Conservation (phyloP, 2,329 filamentous ascomycete genomes). For the Coniochaeta hoffmannii region DNA sequence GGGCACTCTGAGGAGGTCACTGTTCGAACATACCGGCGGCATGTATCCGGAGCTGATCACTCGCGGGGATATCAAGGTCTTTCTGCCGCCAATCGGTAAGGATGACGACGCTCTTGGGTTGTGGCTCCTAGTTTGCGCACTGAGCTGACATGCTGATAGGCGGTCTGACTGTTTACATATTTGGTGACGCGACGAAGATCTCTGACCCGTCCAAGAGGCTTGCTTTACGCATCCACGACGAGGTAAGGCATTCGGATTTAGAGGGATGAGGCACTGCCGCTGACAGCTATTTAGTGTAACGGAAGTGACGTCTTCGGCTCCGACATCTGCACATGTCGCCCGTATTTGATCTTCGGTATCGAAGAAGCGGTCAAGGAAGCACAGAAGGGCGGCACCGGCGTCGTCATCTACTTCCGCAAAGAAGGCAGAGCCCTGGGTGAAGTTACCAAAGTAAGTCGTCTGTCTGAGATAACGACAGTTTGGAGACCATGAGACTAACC, state of each 20-base stretch:
- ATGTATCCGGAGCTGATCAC: conserved; percentile 97
- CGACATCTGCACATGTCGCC: conserved; percentile 94
- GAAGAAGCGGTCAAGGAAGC: conserved; percentile 97
- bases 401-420: conserved; percentile 98
- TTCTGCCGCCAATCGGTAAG: conserved; percentile 82
- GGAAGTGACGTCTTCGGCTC: conserved; percentile 96
- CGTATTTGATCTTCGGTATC: conserved; percentile 94
- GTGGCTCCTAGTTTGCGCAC: not conserved
- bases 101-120: not conserved
- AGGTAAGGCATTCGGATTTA: conserved; percentile 30
- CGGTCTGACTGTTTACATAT: conserved; percentile 92
- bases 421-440: conserved; percentile 92
- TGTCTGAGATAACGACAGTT: not conserved
- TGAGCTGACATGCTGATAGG: conserved; percentile 31
- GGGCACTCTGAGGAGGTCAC: conserved; percentile 70
- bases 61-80: conserved; percentile 87
- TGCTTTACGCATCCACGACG: conserved; percentile 72
- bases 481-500: conserved; percentile 21
- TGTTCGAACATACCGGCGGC: conserved; percentile 94
- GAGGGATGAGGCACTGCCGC: not conserved
- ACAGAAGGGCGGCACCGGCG: conserved; percentile 84
- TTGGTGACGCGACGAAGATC: conserved; percentile 91
- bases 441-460: conserved; percentile 73
- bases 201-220: conserved; percentile 75
- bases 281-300: conserved; percentile 56